phyloP scores from a whole-genome alignment of 31 red algal species.

The Porphyra umbilicalis region DNA sequence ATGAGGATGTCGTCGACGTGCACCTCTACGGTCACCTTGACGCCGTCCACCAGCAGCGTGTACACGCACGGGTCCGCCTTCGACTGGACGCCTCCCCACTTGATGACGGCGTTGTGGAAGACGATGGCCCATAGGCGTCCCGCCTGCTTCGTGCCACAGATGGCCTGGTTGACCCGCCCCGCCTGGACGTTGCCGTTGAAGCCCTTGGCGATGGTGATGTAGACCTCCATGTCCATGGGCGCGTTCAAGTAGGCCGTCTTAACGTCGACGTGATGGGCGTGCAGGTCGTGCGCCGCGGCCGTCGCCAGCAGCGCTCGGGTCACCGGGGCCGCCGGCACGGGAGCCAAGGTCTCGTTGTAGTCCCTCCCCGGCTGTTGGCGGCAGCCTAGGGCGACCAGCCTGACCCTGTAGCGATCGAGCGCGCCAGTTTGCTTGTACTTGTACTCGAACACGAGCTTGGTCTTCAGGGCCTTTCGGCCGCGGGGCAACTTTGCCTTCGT shows the following conservation, averaged over 20 bases:
- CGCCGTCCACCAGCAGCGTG: background rate
- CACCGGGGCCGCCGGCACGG: slow-evolving; percentile 4
- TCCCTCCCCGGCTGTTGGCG: background rate
- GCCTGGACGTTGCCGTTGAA: slow-evolving; percentile 1
- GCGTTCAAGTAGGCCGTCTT: slow-evolving; percentile 32
- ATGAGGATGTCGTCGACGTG: slow-evolving; percentile 32
- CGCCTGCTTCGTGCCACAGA: slow-evolving; percentile 36
- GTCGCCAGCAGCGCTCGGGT: slow-evolving; percentile 4
- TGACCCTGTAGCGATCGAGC: background rate
- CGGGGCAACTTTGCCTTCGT: background rate
- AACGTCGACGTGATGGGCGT: slow-evolving; percentile 22
- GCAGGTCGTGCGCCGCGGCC: slow-evolving; percentile 7
- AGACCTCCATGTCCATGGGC: slow-evolving; percentile 21
- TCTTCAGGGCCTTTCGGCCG: background rate
- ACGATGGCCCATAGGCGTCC: slow-evolving; percentile 7
- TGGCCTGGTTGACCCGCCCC: background rate
- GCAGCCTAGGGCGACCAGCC: background rate
- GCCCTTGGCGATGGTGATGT: slow-evolving; percentile 19
- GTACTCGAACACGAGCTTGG: slow-evolving; percentile 8
- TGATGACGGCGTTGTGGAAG: slow-evolving; percentile 2
- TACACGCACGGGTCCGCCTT: slow-evolving; percentile 23
- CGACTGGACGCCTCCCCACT: slow-evolving; percentile 3
- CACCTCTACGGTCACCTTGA: background rate
- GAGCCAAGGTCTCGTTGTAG: background rate
- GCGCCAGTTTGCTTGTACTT: background rate